A percentile compares a stretch with the other conserved stretches of the same genome.
Evolutionary conservation across 495 filamentous ascomycete genomes (phyloP).

Genomic region (Glonium stellatum): DNA sequence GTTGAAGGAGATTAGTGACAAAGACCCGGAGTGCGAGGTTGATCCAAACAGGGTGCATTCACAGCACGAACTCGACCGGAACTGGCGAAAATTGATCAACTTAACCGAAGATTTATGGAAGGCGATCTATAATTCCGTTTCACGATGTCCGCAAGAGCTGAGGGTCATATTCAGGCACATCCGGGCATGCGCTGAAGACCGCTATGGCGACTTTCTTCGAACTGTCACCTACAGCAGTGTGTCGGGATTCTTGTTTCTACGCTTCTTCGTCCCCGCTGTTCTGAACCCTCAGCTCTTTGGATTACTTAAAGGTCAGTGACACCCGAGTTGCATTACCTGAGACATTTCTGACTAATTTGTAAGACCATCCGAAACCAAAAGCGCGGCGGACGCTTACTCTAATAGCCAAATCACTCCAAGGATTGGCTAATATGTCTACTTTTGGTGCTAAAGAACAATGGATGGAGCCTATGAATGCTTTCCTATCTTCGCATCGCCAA

Average conservation of each 20-base stretch:
- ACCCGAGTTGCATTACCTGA: background rate
- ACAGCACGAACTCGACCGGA: conserved; percentile 67
- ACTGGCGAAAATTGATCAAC: conserved; percentile 73
- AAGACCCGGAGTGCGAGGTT: conserved; percentile 88
- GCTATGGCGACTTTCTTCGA: conserved; percentile 90
- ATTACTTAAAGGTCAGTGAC: conserved; percentile 62
- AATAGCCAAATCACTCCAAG: conserved; percentile 93
- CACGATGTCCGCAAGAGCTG: conserved; percentile 74
- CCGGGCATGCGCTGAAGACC: conserved; percentile 86
- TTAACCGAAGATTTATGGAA: conserved; percentile 81
- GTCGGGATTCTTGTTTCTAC: conserved; percentile 90
- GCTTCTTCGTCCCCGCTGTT: conserved; percentile 94
- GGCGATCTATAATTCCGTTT: conserved; percentile 63
- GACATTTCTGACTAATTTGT: background rate
- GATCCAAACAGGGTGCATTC: conserved; percentile 71
- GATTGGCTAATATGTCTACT: conserved; percentile 83
- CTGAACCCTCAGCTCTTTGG: conserved; percentile 96
- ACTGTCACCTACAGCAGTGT: conserved; percentile 95
- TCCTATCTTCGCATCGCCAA: conserved; percentile 55
- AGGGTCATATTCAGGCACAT: conserved; percentile 87
- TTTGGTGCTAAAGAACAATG: conserved; percentile 94
- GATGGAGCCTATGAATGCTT: conserved; percentile 98
- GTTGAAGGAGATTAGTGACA: conserved; percentile 76
- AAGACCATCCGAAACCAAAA: conserved; percentile 76
- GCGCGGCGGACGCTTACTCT: conserved; percentile 89